Conservation (phyloP, 2,329 filamentous ascomycete species). For the Piedraia hortae region DNA sequence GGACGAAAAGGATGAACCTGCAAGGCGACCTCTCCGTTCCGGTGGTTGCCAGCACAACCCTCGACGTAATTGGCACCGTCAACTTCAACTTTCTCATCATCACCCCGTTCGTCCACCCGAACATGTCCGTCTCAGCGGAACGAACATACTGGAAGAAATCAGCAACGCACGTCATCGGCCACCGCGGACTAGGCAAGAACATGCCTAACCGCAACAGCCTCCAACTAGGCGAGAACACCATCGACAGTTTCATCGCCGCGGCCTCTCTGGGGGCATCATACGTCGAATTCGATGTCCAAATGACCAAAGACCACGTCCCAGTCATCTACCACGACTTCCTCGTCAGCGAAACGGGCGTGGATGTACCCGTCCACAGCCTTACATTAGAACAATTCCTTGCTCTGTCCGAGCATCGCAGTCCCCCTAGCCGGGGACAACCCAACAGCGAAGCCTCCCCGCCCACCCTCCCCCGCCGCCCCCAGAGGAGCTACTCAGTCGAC, state of each 20-base stretch:
- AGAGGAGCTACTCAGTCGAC: conserved; percentile 33
- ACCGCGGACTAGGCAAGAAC: conserved; percentile 71
- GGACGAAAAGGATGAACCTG: conserved; percentile 64
- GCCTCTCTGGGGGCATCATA: conserved; percentile 65
- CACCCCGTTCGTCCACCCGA: conserved; percentile 77
- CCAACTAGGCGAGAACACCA: conserved; percentile 86
- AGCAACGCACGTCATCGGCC: conserved; percentile 57
- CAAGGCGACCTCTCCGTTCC: conserved; percentile 83
- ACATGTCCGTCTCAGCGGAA: conserved; percentile 70
- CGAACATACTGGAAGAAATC: conserved; percentile 94
- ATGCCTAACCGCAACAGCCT: conserved; percentile 34
- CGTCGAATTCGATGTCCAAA: conserved; percentile 61
- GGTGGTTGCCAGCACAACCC: conserved; percentile 50
- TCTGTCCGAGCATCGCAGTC: conserved; percentile 5
- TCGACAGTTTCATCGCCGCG: conserved; percentile 85
- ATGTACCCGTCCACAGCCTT: conserved; percentile 82
- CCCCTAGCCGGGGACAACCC: conserved; percentile 1
- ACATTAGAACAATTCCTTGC: conserved; percentile 77
- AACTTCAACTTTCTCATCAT: conserved; percentile 95
- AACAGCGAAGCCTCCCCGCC: too few species aligned
- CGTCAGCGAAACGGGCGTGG: conserved; percentile 89
- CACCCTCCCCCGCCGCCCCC: conserved; percentile 2
- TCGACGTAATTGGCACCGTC: conserved; percentile 80
- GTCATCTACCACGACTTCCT: conserved; percentile 98
- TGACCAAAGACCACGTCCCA: conserved; percentile 95